A percentile compares a stretch with the other conserved stretches of the same genome.
phyloP scores from a whole-genome alignment of 139 green algal genomes.

The Chlorella sp. region DNA sequence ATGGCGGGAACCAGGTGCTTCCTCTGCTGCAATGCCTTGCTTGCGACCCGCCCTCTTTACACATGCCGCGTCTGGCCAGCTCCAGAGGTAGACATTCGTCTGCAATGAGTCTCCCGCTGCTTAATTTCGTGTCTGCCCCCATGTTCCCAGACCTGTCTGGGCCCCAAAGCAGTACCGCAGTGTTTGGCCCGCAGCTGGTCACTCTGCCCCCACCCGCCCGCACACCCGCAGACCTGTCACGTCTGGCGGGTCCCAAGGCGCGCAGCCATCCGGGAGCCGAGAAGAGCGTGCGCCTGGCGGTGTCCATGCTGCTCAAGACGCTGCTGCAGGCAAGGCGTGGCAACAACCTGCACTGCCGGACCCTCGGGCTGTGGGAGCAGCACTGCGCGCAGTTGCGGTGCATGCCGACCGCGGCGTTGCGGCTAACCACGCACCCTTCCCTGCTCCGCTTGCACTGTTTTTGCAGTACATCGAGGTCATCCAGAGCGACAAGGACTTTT shows the following conservation, averaged over 20 bases:
- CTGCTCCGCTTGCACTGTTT: no score
- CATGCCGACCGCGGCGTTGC: no score
- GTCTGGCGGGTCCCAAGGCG: constrained; percentile 12
- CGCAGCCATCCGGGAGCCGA: constrained; percentile 53
- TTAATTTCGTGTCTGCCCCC: no score
- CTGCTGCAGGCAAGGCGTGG: constrained; percentile 45
- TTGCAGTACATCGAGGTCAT: constrained; percentile 55
- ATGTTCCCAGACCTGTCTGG: no score
- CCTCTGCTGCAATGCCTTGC: not conserved
- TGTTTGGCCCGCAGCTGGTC: no score
- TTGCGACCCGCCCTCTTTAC: not conserved
- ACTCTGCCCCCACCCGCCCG: not conserved
- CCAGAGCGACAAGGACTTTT: constrained; percentile 51
- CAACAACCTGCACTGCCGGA: not conserved
- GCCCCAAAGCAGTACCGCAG: no score
- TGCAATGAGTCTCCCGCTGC: no score
- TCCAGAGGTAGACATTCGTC: no score
- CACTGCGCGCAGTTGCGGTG: not conserved
- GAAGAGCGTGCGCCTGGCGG: constrained; percentile 59
- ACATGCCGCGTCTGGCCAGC: not conserved
- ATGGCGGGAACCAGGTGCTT: not conserved
- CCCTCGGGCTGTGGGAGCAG: not conserved
- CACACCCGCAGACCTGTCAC: constrained; percentile 41
- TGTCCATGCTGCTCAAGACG: constrained; percentile 72
- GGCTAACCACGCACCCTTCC: no score